Evolutionary conservation across 805 yeast genomes (phyloP).

Genomic region (Candida adriatica): DNA sequence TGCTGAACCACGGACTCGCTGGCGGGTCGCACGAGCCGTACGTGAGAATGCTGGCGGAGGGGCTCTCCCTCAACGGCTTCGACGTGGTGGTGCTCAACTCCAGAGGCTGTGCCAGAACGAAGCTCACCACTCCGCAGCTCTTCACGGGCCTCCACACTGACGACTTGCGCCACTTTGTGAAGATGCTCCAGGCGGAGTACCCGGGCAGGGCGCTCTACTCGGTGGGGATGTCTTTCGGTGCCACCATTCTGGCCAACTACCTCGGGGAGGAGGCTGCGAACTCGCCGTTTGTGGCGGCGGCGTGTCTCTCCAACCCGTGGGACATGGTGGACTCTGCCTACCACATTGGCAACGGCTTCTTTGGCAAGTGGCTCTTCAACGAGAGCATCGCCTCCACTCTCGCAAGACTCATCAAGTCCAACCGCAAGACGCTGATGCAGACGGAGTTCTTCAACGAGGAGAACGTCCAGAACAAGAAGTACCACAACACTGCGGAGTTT

Average conservation of each 20-base stretch:
- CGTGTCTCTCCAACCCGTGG: slow-evolving; percentile 66
- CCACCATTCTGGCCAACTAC: slow-evolving; percentile 58
- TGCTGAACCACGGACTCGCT: slow-evolving; percentile 66
- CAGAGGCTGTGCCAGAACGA: slow-evolving; percentile 74
- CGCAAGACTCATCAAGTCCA: slow-evolving; percentile 37
- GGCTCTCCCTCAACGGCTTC: slow-evolving; percentile 36
- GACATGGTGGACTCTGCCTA: slow-evolving; percentile 52
- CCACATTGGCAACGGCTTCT: slow-evolving; percentile 31
- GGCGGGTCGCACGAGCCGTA: slow-evolving; percentile 80
- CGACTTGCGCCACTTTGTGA: slow-evolving; percentile 56
- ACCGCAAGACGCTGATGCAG: slow-evolving; percentile 29
- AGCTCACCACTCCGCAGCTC: slow-evolving; percentile 59
- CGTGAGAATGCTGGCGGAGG: slow-evolving; percentile 46
- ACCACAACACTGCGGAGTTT: slow-evolving; percentile 42
- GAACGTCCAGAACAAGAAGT: slow-evolving; percentile 29
- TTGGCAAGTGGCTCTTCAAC: slow-evolving; percentile 35
- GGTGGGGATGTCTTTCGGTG: slow-evolving; percentile 70
- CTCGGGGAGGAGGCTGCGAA: slow-evolving; percentile 59
- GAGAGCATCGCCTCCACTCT: slow-evolving; percentile 36
- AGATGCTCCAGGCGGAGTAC: slow-evolving; percentile 40
- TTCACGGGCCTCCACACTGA: slow-evolving; percentile 65
- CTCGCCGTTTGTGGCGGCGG: slow-evolving; percentile 48
- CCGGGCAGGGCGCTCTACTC: slow-evolving; percentile 61
- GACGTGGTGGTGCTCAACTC: slow-evolving; percentile 61
- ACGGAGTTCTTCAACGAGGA: slow-evolving; percentile 28